Evolutionary conservation across 148 eudicot genomes (phyloP).

Genomic region (Cornus suecica): DNA sequence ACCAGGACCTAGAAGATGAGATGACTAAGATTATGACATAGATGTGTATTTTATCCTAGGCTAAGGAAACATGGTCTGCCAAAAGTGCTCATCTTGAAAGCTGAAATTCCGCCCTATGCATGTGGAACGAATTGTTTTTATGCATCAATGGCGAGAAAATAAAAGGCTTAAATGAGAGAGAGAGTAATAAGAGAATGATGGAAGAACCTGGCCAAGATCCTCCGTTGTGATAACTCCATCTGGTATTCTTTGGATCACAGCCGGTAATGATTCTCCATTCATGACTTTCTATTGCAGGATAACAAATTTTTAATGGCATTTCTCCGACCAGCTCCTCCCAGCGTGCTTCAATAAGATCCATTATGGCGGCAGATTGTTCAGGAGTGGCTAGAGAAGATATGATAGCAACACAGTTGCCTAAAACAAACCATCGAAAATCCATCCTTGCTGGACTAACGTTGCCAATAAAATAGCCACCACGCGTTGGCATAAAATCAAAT

Average conservation of each 20-base stretch:
- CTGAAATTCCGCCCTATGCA: too few species aligned
- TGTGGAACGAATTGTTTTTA: not conserved
- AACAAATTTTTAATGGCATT: constrained; percentile 84
- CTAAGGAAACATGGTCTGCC: not conserved
- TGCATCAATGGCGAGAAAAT: constrained; percentile 3
- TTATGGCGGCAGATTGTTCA: constrained; percentile 89
- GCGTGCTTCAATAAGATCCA: constrained; percentile 92
- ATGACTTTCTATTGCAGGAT: constrained; percentile 93
- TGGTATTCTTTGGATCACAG: constrained; percentile 95
- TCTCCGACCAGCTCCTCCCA: constrained; percentile 98
- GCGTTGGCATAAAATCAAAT: constrained; percentile 90
- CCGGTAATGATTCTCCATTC: constrained; percentile 98
- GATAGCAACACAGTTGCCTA: constrained; percentile 92
- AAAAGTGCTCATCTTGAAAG: not conserved
- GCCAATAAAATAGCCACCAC: constrained; percentile 94
- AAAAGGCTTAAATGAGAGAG: constrained; percentile 7
- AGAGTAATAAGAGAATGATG: constrained; percentile 13
- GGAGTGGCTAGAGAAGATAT: constrained; percentile 92
- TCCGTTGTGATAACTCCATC: constrained; percentile 99
- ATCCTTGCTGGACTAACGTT: constrained; percentile 96
- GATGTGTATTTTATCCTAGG: not conserved
- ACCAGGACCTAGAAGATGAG: not conserved
- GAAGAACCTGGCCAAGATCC: constrained; percentile 98
- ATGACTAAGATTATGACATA: not conserved
- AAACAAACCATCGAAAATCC: constrained; percentile 97